These are phyloP conservation scores for Graphilbum fragrans DNA, from an alignment of 2,329 filamentous ascomycete genomes.

Conservation along the genomic window DNA sequence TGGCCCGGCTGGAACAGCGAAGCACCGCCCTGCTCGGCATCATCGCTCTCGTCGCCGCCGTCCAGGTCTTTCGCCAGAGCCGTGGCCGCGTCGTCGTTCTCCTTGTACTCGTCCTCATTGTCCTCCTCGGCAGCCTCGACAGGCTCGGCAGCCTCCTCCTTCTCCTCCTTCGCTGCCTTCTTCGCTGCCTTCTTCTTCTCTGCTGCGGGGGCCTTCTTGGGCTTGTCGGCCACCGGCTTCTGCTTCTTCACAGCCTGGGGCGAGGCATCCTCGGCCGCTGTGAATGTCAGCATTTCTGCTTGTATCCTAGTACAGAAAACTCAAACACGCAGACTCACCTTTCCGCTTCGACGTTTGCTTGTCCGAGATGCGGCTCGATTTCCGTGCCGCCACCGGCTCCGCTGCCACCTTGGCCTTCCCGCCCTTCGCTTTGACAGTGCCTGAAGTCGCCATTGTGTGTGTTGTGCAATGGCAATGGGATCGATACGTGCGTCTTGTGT, in stretches of 20 bases:
- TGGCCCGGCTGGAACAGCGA: slow-evolving; percentile 10
- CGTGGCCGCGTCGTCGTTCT: slow-evolving; percentile 3
- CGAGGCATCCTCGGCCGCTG: background rate
- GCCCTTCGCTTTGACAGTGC: background rate
- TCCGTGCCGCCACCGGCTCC: slow-evolving; percentile 23
- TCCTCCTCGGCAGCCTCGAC: background rate
- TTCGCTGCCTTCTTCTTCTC: background rate
- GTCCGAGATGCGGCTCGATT: slow-evolving; percentile 23
- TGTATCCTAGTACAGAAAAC: background rate
- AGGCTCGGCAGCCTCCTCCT: background rate
- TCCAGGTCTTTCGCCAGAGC: slow-evolving; percentile 3
- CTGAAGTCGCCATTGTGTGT: background rate
- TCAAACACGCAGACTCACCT: background rate
- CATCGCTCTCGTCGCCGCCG: background rate
- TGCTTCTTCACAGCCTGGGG: slow-evolving; percentile 15
- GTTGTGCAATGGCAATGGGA: background rate
- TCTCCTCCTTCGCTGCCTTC: background rate
- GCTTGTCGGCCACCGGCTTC: slow-evolving; percentile 5
- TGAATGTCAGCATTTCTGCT: background rate
- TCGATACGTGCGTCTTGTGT: background rate
- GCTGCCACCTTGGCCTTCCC: background rate
- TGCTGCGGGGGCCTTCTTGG: background rate
- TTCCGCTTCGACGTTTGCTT: background rate
- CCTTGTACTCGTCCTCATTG: background rate
- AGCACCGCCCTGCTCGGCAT: slow-evolving; percentile 5